These are phyloP conservation scores for Yamadazyma dushanensis DNA, from an alignment of 1,139 yeast species.

Conservation along the genomic window DNA sequence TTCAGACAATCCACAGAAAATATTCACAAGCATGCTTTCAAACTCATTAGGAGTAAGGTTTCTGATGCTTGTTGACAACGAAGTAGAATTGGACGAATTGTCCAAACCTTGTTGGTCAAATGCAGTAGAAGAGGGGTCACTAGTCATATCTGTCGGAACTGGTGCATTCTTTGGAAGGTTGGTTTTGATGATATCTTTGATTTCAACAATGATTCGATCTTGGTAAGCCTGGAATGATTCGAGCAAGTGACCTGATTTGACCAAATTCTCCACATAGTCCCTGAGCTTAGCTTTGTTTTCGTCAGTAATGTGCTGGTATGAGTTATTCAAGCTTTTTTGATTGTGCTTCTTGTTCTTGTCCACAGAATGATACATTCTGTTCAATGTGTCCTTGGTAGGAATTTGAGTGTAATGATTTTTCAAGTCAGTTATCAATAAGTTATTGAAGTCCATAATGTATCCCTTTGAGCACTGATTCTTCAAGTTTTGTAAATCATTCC, in stretches of 20 bases:
- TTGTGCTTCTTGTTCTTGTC: slow-evolving; percentile 25
- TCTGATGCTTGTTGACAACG: slow-evolving; percentile 53
- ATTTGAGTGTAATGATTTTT: slow-evolving; percentile 54
- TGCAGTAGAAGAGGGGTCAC: not conserved
- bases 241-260: slow-evolving; percentile 62
- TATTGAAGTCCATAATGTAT: slow-evolving; percentile 57
- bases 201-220: slow-evolving; percentile 64
- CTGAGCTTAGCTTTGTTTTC: slow-evolving; percentile 40
- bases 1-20: slow-evolving; percentile 67
- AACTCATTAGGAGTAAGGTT: slow-evolving; percentile 73
- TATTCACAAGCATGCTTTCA: slow-evolving; percentile 63
- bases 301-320: slow-evolving; percentile 36
- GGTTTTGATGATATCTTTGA: slow-evolving; percentile 68
- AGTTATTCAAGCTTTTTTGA: slow-evolving; percentile 19
- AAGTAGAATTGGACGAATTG: slow-evolving; percentile 13
- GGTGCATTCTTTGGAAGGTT: slow-evolving; percentile 51
- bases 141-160: slow-evolving; percentile 22
- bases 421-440: slow-evolving; percentile 59
- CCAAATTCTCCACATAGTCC: slow-evolving; percentile 53
- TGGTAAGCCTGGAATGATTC: slow-evolving; percentile 68
- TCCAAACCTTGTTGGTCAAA: too few relatives aligned
- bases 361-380: slow-evolving; percentile 41
- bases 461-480: slow-evolving; percentile 65
- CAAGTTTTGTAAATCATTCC: slow-evolving; percentile 51
- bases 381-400: slow-evolving; percentile 49